Conservation (phyloP, 192 early-diverging fungal genomes). For the Haplosporangium gracile region DNA sequence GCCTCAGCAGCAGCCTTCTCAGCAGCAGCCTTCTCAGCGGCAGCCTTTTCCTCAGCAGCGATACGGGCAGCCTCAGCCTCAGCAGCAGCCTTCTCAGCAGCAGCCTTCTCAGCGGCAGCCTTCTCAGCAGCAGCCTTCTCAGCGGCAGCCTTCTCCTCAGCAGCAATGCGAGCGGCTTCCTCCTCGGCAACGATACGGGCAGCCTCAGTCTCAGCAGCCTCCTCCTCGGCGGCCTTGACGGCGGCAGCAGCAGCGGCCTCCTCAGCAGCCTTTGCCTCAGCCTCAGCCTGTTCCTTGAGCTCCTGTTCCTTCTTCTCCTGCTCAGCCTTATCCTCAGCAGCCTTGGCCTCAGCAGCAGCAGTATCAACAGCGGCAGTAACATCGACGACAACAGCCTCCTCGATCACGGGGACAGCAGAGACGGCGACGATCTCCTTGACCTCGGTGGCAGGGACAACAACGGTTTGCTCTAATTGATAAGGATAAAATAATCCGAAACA, state of each 20-base stretch:
- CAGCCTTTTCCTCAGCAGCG: conserved; percentile 12
- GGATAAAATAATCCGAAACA: not conserved
- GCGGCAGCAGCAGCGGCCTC: conserved; percentile 14
- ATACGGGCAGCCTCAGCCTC: conserved; percentile 4
- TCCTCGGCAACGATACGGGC: conserved; percentile 4
- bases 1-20: conserved; percentile 16
- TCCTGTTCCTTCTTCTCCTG: conserved; percentile 3
- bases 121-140: conserved; percentile 23
- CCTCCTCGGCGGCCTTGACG: conserved; percentile 17
- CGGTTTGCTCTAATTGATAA: conserved; percentile 34
- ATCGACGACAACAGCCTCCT: conserved; percentile 16
- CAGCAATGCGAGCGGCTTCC: conserved; percentile 17
- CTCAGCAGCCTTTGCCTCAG: conserved; percentile 16
- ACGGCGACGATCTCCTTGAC: not conserved
- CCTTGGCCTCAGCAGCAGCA: conserved; percentile 10
- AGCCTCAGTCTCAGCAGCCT: conserved; percentile 7
- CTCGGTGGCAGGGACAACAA: conserved; percentile 13
- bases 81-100: conserved; percentile 4
- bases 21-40: conserved; percentile 7
- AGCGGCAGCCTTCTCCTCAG: conserved; percentile 10
- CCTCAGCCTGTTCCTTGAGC: conserved; percentile 9
- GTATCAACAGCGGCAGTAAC: not conserved
- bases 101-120: not conserved
- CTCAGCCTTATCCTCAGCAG: conserved; percentile 14
- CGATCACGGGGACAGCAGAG: not conserved